Evolutionary conservation across 73 alveolate genomes (phyloP).

Genomic region (Paramecium tetraurelia): DNA sequence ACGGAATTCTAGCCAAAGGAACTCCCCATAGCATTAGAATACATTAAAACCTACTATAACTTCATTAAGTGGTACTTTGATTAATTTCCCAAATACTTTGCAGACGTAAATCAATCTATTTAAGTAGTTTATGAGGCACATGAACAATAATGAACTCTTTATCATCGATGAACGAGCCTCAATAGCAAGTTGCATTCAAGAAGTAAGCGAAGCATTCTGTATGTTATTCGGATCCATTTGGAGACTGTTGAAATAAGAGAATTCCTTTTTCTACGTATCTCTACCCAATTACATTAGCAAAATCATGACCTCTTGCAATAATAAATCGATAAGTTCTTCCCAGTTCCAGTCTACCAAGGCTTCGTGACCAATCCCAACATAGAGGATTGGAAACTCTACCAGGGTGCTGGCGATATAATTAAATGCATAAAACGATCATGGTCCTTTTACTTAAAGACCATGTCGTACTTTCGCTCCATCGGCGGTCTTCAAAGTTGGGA

Average conservation of each 20-base stretch:
- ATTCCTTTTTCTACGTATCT: slow-evolving; percentile 54
- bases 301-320: not conserved
- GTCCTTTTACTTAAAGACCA: not conserved
- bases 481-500: slow-evolving; percentile 27
- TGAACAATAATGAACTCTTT: slow-evolving; percentile 57
- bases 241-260: slow-evolving; percentile 55
- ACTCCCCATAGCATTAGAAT: slow-evolving; percentile 66
- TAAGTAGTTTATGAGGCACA: slow-evolving; percentile 5
- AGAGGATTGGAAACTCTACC: slow-evolving; percentile 42
- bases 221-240: slow-evolving; percentile 69
- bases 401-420: not conserved
- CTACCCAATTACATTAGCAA: not conserved
- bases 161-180: slow-evolving; percentile 67
- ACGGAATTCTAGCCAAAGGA: not conserved
- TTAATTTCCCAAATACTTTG: slow-evolving; percentile 64
- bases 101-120: slow-evolving; percentile 7
- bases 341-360: not conserved
- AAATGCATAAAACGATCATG: slow-evolving; percentile 10
- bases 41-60: slow-evolving; percentile 61
- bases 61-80: slow-evolving; percentile 69
- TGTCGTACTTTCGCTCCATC: not conserved
- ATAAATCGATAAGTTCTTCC: not conserved
- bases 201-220: slow-evolving; percentile 55
- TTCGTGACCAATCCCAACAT: slow-evolving; percentile 29
- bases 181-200: slow-evolving; percentile 64